Evolutionary conservation across 1,139 yeast species (phyloP), one percentile per base, ranked within the genome.

Genomic region (Suhomyces atakaporum): DNA sequence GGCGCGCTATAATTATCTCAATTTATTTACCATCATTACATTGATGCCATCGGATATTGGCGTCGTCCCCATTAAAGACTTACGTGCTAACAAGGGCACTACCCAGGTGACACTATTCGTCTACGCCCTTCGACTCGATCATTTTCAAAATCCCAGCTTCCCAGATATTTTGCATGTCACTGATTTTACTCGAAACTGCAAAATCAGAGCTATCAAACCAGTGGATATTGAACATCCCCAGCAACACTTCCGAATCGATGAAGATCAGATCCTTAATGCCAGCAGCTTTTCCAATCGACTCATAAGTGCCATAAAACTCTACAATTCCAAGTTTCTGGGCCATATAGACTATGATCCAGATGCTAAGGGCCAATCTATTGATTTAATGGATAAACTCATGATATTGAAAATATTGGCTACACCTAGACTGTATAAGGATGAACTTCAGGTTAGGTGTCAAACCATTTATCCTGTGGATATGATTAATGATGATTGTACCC

Each of bases 111-210:
- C 39, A 2, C 10, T 40, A 11, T 40, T 25, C 29, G 32, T 37
- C 11, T 24, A 31, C 12, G 42, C 30, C 3, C 31, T 40, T n/a
- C 36, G 43, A 1, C 20, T 42, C 15, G 38, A 42, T 18, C 36
- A 35, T 14, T 16, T 28, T n/a, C 27, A 12, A 4, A 12, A 16
- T 6, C 19, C 25, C n/a, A 31, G 27, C 7, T 26, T 37, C 2
- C 45, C 45, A n/a, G 39, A 37, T 26, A 20, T 38, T 9, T 27
- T 39, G 5, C 35, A 36, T 9, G 42, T 42, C 12, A 43, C 46
- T 6, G 46, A 43, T 18, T 43, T 38, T 12, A 34, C 43, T 3
- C 18, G 35, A 14, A 37, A 37, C 25, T 15, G 27, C 7, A 18
- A 16, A 12, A 15, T 37, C 3, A 19, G 29, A 9, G n/a, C 18